Base-by-base conservation (phyloP, 768 basidiomycete species). In the Boletus rex-veris region DNA sequence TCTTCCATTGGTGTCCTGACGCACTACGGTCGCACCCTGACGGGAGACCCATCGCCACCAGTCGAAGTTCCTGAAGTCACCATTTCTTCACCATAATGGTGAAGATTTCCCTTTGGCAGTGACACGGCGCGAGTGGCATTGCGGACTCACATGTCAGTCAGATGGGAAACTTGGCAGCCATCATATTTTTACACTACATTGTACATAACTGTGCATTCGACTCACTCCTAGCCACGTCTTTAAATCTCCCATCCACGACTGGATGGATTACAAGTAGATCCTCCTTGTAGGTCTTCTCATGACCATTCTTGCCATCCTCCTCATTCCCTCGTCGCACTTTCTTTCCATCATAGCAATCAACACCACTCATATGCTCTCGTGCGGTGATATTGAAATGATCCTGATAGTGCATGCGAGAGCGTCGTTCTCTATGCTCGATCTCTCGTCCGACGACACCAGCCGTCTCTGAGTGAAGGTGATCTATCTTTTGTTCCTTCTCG, bases 321-420 rank as follows among this genome's bases (percentile, higher is more conserved):
- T 59, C 58, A 39, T 60, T 47, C 43, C 77, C 78, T 57, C 63
- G 71, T 38, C 81, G 70, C 33, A 73, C 70, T 46, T 69, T 71
- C 49, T 71, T 61, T 38, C 88, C 88, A 60, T 90, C 84, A 65
- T 83, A 88, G 42, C 78, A 78, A 66, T 96, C 92, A 0, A 94
- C 83, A 7, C 63, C 64, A 58, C 80, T 84, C 91, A 94, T 91
- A 63, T 92, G 84, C 67, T 92, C 88, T 38, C 78, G 75, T 35
- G 75, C 73, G 11, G 81, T 76, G 24, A 90, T 76, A 50, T 78
- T 77, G 58, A 91, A 73, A 46, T 84, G 75, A 49, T 83, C 75
- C 58, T 71, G 73, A 65, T 86, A 84, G 62, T 86, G 84, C 24
- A 67, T 66, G 40, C 72, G 72, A 37, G 80, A 81, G 69, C 74